These are phyloP conservation scores for Coemansia sp. DNA, from an alignment of 192 early-diverging fungal species.

Conservation along the genomic window DNA sequence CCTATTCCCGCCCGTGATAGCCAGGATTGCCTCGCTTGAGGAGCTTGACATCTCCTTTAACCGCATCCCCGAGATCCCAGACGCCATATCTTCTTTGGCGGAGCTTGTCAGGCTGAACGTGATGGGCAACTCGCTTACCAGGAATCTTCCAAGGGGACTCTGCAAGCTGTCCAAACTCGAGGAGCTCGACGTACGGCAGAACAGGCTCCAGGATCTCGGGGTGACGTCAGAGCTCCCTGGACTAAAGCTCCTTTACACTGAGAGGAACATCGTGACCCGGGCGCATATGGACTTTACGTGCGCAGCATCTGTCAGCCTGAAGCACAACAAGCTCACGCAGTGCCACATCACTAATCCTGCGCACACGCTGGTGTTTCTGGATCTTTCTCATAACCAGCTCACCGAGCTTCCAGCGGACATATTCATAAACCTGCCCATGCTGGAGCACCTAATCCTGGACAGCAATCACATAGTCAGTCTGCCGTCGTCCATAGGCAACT, in stretches of 20 bases:
- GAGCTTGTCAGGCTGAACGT: slow-evolving; percentile 62
- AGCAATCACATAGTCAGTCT: slow-evolving; percentile 73
- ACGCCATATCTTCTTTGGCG: slow-evolving; percentile 66
- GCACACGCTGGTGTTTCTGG: slow-evolving; percentile 50
- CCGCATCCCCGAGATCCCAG: slow-evolving; percentile 72
- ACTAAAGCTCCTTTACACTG: slow-evolving; percentile 66
- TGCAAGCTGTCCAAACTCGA: slow-evolving; percentile 59
- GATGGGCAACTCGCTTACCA: slow-evolving; percentile 76
- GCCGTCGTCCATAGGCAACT: slow-evolving; percentile 59
- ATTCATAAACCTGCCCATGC: slow-evolving; percentile 58
- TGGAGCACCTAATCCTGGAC: slow-evolving; percentile 65
- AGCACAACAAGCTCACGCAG: slow-evolving; percentile 71
- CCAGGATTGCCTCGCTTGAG: slow-evolving; percentile 58
- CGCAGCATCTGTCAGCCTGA: slow-evolving; percentile 59
- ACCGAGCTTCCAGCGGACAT: slow-evolving; percentile 62
- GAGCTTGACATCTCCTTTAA: slow-evolving; percentile 83
- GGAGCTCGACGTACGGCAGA: slow-evolving; percentile 81
- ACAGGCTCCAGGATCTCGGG: slow-evolving; percentile 69
- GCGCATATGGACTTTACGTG: slow-evolving; percentile 62
- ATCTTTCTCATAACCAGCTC: slow-evolving; percentile 70
- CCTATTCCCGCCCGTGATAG: slow-evolving; percentile 66
- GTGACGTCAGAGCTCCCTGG: slow-evolving; percentile 57
- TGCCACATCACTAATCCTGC: slow-evolving; percentile 57
- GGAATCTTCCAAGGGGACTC: slow-evolving; percentile 65
- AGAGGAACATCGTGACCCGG: slow-evolving; percentile 70